phyloP scores from a whole-genome alignment of 768 basidiomycete genomes.

The Nidularia sp. region DNA sequence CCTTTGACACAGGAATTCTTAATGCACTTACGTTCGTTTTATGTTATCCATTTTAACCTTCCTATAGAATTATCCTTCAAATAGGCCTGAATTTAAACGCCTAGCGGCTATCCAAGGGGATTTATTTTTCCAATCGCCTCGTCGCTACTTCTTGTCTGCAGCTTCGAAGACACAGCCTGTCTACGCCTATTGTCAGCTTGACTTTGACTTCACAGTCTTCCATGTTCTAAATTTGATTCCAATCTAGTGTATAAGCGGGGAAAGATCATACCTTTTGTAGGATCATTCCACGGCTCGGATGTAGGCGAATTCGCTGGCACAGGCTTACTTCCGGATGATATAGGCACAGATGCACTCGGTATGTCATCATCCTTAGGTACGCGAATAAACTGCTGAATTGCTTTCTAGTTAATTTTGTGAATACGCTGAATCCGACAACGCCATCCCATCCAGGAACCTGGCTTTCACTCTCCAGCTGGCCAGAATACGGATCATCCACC shows the following conservation, averaged over 20 bases:
- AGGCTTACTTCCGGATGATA: neutral
- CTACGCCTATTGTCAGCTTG: slow-evolving; percentile 34
- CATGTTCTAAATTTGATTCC: neutral
- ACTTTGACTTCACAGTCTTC: neutral
- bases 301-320: slow-evolving; percentile 1
- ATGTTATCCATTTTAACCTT: slow-evolving; percentile 15
- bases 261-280: slow-evolving; percentile 13
- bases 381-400: neutral
- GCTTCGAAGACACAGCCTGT: slow-evolving; percentile 28
- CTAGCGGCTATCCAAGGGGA: slow-evolving; percentile 49
- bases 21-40: neutral
- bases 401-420: neutral
- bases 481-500: slow-evolving; percentile 9
- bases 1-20: neutral
- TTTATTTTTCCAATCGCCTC: slow-evolving; percentile 42
- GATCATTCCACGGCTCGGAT: slow-evolving; percentile 8
- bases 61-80: slow-evolving; percentile 21
- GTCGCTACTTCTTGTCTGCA: slow-evolving; percentile 40
- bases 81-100: slow-evolving; percentile 44
- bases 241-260: slow-evolving; percentile 10
- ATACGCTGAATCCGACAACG: slow-evolving; percentile 1
- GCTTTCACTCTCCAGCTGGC: slow-evolving; percentile 12
- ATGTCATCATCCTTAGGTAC: neutral
- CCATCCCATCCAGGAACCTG: slow-evolving; percentile 11
- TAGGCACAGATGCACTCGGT: slow-evolving; percentile 2